Evolutionary conservation across 2,329 filamentous ascomycete species (phyloP).

Genomic region (Pseudogymnoascus sp.): DNA sequence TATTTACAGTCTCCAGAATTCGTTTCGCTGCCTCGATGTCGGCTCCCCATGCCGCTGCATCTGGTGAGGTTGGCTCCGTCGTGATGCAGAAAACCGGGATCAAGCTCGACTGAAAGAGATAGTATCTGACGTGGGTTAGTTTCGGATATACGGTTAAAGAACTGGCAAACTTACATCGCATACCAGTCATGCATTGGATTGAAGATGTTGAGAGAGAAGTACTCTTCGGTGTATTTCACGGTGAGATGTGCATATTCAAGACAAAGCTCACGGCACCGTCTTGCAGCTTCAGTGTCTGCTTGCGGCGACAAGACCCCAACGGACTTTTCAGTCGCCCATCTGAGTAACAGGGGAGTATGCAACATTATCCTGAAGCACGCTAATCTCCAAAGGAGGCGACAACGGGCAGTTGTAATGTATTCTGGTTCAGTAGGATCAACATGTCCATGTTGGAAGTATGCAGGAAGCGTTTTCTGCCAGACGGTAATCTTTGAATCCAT

Average conservation of each 20-base stretch:
- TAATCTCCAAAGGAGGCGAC: background rate
- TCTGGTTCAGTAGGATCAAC: constrained; percentile 16
- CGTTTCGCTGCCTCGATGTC: constrained; percentile 10
- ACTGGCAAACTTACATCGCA: constrained; percentile 6
- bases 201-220: constrained; percentile 25
- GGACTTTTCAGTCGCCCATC: background rate
- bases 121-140: constrained; percentile 24
- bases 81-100: constrained; percentile 25
- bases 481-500: constrained; percentile 28
- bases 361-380: constrained; percentile 5
- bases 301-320: background rate
- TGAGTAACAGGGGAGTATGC: background rate
- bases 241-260: constrained; percentile 28
- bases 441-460: constrained; percentile 22
- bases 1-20: constrained; percentile 6
- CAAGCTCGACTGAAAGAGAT: constrained; percentile 33
- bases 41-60: constrained; percentile 1
- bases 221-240: constrained; percentile 27
- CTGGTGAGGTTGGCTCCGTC: constrained; percentile 10
- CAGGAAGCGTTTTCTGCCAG: constrained; percentile 25
- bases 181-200: constrained; percentile 31
- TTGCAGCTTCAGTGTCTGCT: constrained; percentile 1
- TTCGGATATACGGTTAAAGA: background rate
- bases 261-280: constrained; percentile 25
- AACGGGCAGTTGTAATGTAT: background rate